Evolutionary conservation across 352 stramenopile species (phyloP), one percentile per base, ranked within the genome.

Genomic region (Globisporangium cystogenes): DNA sequence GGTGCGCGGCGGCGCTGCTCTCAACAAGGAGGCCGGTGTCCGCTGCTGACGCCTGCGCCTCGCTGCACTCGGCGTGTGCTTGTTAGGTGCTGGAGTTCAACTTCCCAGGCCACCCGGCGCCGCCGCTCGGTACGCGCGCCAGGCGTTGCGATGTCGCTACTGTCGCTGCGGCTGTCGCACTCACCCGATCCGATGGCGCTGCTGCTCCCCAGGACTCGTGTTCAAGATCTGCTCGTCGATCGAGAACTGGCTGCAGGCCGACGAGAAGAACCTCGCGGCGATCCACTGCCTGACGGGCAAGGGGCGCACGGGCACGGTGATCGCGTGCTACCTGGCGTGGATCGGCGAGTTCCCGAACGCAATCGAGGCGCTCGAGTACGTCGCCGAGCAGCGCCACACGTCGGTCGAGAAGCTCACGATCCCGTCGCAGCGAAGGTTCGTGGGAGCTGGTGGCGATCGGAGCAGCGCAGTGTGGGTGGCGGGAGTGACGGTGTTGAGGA

Each of bases 211-310:
- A 81, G 72, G 95, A 7, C 65, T 99, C 51, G 65, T 98, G 48
- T 97, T 99, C 64, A 99, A 99, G 73, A 94, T 99, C 26, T 95
- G 96, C 55, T 86, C 95, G 33, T 97, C 86, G 23, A 97, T 99
- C 60, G 96, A 99, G 76, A 97, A 79, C 55, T 99, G 96, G 96
- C 77, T 99, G 31, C 85, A 94, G 43, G 95, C 96, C 0, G 95
- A 99, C 58, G 72, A 90, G 18, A 84, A 90, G 59, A 99, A 99
- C 72, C 76, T 99, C 5, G 96, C 92, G 0, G 94, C 96, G 0
- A 74, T 99, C 15, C 96, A 99, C 68, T 99, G 96, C 68, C 65
- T 99, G 26, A 99, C 95, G 7, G 96, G 96, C 35, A 96, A 97
- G 60, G 96, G 96, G 0, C 75, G 96, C 24, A 99, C 95, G 5